Base-by-base conservation (phyloP, 148 eudicot species). In the Fallopia convolvulus region DNA sequence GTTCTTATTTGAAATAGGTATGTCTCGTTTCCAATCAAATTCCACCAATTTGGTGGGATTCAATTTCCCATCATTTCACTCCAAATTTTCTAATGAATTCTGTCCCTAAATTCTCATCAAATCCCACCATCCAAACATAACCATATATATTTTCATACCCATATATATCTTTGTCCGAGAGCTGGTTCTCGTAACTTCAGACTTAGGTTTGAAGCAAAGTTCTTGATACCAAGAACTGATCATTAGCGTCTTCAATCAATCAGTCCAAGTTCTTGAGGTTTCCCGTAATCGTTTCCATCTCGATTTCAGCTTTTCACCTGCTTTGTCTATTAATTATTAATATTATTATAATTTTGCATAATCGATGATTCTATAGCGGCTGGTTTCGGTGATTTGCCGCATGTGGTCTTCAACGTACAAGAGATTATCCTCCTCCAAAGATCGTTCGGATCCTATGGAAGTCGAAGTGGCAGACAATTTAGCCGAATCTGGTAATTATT, bases 341-440 rank as follows among this genome's bases (percentile, higher is more conserved):
- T 44, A 36, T 36, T 47, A 2, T 47, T 47, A 0, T 47, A 2
- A n/a, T 70, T 5, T 36, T 13, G 46, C 46, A 39, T 42, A 33
- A 70, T 66, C 42, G 10, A 36, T 36, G 74, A 36, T 70, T 39
- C 11, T 6, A 72, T 72, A 41, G 47, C 18, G 33, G 33, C 30
- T 42, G 23, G 9, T n/a, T 36, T 70, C 10, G 10, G 74, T 70
- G 21, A 70, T 70, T 68, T 70, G 74, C 6, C 79, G 63, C 41
- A 85, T 85, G 88, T 81, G 82, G 55, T 82, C 92, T 74, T 88
- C 96, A 30, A 88, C 87, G 41, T 91, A 94, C 78, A 94, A 90
- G 85, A 93, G 96, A 15, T 63, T 81, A 79, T 81, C 81, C 46
- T 83, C 81, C 30, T 83, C 97, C 1, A 90, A 87, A 87, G 99